A percentile compares a stretch with the other conserved stretches of the same genome.
Evolutionary conservation across 768 basidiomycete species (phyloP).

Genomic region (Candolleomyces eurysporus): DNA sequence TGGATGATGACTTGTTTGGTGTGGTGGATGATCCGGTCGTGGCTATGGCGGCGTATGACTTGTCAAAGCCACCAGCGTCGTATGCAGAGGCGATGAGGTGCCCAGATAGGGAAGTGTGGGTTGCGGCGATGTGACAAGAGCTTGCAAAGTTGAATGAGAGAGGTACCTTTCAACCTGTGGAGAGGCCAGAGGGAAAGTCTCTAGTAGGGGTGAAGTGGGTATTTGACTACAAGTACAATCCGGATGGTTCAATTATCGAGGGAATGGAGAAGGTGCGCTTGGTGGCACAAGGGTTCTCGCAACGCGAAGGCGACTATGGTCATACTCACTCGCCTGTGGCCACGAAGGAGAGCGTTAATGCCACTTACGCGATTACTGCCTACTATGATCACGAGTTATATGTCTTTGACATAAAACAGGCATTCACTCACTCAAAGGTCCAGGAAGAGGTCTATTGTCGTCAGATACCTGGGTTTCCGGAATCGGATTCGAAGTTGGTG

Average conservation of each 20-base stretch:
- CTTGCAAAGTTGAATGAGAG: conserved; percentile 13
- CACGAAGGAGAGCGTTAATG: conserved; percentile 15
- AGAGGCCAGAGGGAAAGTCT: conserved; percentile 3
- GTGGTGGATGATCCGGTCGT: no score
- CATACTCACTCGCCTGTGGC: conserved; percentile 31
- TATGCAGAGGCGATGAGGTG: no score
- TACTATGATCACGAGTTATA: conserved; percentile 11
- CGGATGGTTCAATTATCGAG: neutral
- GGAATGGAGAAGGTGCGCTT: no score
- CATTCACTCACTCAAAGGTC: no score
- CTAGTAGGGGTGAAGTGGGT: conserved; percentile 4
- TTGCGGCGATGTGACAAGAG: no score
- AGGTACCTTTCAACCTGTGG: conserved; percentile 24
- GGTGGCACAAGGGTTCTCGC: conserved; percentile 38
- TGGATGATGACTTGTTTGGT: no score
- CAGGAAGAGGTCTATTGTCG: no score
- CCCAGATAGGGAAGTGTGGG: no score
- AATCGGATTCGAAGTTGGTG: neutral
- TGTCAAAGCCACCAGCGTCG: no score
- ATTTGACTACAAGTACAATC: conserved; percentile 1
- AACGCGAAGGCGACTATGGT: conserved; percentile 34
- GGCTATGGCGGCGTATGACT: no score
- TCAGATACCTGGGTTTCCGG: conserved; percentile 3
- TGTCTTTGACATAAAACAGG: conserved; percentile 15
- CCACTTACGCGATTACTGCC: conserved; percentile 21